Evolutionary conservation across 108 stramenopile species (phyloP), one percentile per base, ranked within the genome.

Genomic region (Discostella pseudostelligera): DNA sequence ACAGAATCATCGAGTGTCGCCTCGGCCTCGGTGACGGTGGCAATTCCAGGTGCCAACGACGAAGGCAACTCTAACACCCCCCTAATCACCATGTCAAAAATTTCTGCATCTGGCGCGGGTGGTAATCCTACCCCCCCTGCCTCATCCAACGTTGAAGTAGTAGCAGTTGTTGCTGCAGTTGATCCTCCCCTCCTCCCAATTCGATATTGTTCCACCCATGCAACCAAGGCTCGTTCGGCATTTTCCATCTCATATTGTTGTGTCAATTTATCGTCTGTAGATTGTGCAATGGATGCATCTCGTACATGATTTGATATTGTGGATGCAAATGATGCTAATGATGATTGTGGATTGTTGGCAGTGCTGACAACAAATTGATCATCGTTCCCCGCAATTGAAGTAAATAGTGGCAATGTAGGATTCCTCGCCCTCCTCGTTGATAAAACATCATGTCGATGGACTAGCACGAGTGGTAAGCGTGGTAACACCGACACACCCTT

Each of bases 201-300:
- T n/a, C 59, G 55, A 42, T 60, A 66, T 7, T 53, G 25, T 36
- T 74, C 72, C 0, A 74, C 59, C 64, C 65, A 74, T 54, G 57
- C 62, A 9, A 55, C 43, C 20, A 74, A 55, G 24, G 26, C 29
- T 12, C 47, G 64, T 47, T 66, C 65, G 4, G 73, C 71, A 35
- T 6, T 19, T 40, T 72, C 71, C 25, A 72, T 16, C 39, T 56
- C 61, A 14, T n/a, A 37, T 22, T 28, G 48, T 54, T 70, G 69
- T 57, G 54, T 56, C 13, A 0, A 4, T 13, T 28, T 10, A 39
- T 65, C 63, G 4, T 54, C 53, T 36, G 1, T 40, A 39, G 59
- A 45, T 12, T 24, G 21, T 2, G 59, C 59, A 10, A 43, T 21
- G 13, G 43, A 43, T 21, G 59, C 59, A 43, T 45, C 13, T 22